Conservation (phyloP, 768 basidiomycete species). For the Amanita subjunquillea region DNA sequence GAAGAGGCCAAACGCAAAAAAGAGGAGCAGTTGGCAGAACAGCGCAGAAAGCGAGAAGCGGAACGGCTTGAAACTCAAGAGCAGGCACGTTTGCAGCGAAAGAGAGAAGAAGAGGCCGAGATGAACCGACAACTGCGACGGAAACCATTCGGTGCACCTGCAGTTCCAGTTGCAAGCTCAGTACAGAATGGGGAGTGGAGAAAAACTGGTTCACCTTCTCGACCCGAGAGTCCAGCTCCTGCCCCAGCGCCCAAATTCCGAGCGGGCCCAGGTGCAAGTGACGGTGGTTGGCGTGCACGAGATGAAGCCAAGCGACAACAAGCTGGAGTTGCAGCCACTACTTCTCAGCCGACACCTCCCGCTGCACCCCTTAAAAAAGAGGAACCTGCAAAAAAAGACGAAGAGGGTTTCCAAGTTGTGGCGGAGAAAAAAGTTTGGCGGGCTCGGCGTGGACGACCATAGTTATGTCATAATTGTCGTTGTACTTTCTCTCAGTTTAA, state of each 20-base stretch:
- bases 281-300: conserved; percentile 54
- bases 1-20: conserved; percentile 52
- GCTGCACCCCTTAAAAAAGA: conserved; percentile 31
- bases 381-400: conserved; percentile 40
- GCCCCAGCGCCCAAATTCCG: conserved; percentile 31
- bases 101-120: conserved; percentile 68
- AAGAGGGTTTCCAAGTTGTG: conserved; percentile 67
- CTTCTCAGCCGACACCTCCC: conserved; percentile 7
- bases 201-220: conserved; percentile 26
- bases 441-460: not conserved
- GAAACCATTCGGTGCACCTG: not conserved
- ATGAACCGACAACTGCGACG: conserved; percentile 27
- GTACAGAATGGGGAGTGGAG: conserved; percentile 9
- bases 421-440: conserved; percentile 18
- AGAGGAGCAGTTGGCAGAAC: conserved; percentile 42
- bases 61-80: conserved; percentile 43
- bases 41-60: conserved; percentile 41
- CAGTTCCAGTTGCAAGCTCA: not conserved
- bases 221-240: conserved; percentile 47
- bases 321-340: conserved; percentile 13
- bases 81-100: conserved; percentile 44
- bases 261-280: conserved; percentile 31
- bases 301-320: conserved; percentile 30
- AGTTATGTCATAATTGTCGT: not conserved
- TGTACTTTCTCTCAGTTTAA: not conserved